Percentiles rank a stretch among this genome's conserved stretches.
Evolutionary conservation across 108 stramenopile genomes (phyloP).

Genomic region (Cyclostephanos tholiformis): DNA sequence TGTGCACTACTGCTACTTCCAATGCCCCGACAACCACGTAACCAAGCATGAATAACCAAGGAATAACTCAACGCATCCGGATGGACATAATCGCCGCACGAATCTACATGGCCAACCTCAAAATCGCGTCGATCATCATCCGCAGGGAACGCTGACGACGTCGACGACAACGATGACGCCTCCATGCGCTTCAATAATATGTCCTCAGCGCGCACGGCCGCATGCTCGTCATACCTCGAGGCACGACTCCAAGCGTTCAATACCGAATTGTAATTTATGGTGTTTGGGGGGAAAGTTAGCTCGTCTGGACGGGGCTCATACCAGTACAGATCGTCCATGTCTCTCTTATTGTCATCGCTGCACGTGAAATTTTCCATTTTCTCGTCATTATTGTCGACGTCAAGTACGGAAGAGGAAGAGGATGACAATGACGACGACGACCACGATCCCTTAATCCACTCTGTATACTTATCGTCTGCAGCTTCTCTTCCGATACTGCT

Average conservation of each 20-base stretch:
- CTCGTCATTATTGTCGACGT: neutral
- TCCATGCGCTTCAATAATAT: slow-evolving; percentile 52
- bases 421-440: neutral
- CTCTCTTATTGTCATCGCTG: slow-evolving; percentile 1
- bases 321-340: slow-evolving; percentile 29
- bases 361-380: neutral
- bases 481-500: neutral
- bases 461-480: slow-evolving; percentile 14
- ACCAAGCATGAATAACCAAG: slow-evolving; percentile 63
- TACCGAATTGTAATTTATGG: slow-evolving; percentile 52
- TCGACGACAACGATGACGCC: slow-evolving; percentile 1
- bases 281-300: slow-evolving; percentile 51
- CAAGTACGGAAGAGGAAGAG: too few relatives aligned
- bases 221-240: slow-evolving; percentile 39
- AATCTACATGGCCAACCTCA: neutral
- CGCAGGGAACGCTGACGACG: neutral
- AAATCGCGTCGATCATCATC: neutral
- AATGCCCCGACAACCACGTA: slow-evolving; percentile 44
- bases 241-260: slow-evolving; percentile 51
- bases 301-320: slow-evolving; percentile 48
- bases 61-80: slow-evolving; percentile 77
- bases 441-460: slow-evolving; percentile 31
- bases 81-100: slow-evolving; percentile 57
- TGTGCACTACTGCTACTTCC: neutral
- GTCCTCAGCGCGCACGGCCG: slow-evolving; percentile 45